Percentiles rank a stretch among this genome's conserved stretches.
phyloP scores from a whole-genome alignment of 2,329 filamentous ascomycete genomes.

The Fusarium begoniae region DNA sequence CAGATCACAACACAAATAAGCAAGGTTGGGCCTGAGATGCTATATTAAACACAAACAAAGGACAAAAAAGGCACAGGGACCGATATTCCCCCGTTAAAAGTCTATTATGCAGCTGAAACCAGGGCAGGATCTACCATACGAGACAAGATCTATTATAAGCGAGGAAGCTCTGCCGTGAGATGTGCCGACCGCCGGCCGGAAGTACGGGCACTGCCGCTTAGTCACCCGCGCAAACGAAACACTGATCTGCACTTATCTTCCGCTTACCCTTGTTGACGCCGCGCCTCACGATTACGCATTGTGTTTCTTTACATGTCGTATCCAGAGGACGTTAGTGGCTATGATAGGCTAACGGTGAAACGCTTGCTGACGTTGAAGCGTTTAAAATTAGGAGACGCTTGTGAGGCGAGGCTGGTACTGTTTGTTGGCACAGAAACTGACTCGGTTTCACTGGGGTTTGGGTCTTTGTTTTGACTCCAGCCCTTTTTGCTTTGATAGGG shows the following conservation, averaged over 20 bases:
- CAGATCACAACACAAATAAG: neutral
- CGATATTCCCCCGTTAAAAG: neutral
- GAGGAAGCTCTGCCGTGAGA: neutral
- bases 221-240: neutral
- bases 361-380: neutral
- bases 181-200: neutral
- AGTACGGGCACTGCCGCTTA: neutral
- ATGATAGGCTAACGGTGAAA: neutral
- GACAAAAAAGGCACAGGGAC: neutral
- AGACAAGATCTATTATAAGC: neutral
- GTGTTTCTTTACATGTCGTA: neutral
- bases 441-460: neutral
- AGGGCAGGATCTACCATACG: neutral
- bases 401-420: neutral
- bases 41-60: rapidly evolving
- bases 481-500: neutral
- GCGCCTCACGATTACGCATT: neutral
- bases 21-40: rapidly evolving
- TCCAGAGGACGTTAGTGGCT: rapidly evolving
- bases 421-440: neutral
- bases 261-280: neutral
- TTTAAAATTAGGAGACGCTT: neutral
- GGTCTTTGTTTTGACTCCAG: neutral
- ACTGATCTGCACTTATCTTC: neutral
- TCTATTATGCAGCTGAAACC: neutral